Evolutionary conservation across 2,329 filamentous ascomycete genomes (phyloP), one percentile per base, ranked within the genome.

Genomic region (Hirsutella rhossiliensis): DNA sequence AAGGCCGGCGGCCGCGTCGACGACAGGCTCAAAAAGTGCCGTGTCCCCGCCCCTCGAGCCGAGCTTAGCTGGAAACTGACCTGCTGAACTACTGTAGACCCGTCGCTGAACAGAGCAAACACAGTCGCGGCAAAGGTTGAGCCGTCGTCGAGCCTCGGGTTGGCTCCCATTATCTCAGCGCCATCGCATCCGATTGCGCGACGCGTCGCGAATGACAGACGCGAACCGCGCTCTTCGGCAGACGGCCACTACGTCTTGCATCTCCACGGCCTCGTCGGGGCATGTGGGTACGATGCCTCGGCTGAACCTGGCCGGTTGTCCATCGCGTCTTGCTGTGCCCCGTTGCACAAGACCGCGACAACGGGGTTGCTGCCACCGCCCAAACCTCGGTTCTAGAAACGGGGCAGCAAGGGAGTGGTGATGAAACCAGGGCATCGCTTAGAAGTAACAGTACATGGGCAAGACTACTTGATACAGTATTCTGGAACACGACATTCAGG

Each of bases 1-100:
- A 69, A 67, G 40, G 66, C 68, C 13, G 78, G 80, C 13, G 77
- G 77, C 1, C 63, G 66, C 3, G 74, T 85, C 2, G 65, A 70
- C 27, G 62, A 72, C 43, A 60, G 67, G 44, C 45, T 65, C 38
- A 71, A 64, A 56, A 64, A 59, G 68, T 68, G 54, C 54, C 62
- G 53, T 29, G 13, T 28, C 3, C 18, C 13, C 11, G 12, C 23
- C 9, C 13, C 18, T 18, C 5, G 13, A 31, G n/a, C 23, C 32
- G 17, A 37, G 34, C 27, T n/a, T 3, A 12, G 34, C 8, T 11
- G 2, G 28, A 32, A 7, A 11, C 28, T 29, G 34, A 37, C 20
- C 23, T 27, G 23, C 23, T 27, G 23, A n/a, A 15, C 13, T 3
- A 6, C 23, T 17, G 9, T 23, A 44, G 43, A 9, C 4, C 43